Evolutionary conservation across 148 eudicot species (phyloP), one percentile per base, ranked within the genome.

Genomic region (Cornus florida): DNA sequence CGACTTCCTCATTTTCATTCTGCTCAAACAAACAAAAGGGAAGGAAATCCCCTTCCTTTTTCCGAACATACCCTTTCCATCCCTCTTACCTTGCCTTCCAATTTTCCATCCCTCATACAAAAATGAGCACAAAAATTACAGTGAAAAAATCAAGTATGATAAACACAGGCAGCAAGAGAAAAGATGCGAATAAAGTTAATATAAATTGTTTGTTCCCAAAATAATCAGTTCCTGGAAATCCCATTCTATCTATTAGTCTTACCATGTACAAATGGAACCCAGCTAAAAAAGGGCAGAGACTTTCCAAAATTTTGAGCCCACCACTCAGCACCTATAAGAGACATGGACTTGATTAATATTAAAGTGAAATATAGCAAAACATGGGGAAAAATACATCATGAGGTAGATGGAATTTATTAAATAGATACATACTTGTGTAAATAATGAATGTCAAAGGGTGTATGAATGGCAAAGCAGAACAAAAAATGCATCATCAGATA

Each of bases 191-290:
- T 4, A 17, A 60, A 17, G 5, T 60, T 16, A 16, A 16, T 60
- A 62, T 13, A 62, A 43, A 43, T 43, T 43, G 4, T 43, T 43
- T 43, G 48, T 43, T 43, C 64, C 17, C 17, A 57, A 57, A 1
- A 57, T 57, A 2, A 57, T 57, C 64, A 57, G 20, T 32, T 50
- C 32, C 23, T 38, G 32, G 72, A 41, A 14, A 76, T 67, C 70
- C 64, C 64, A 16, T 24, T 66, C 78, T 23, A 24, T 43, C 64
- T 24, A 76, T 31, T 39, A 59, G 69, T 48, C 78, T 79, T 86
- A 94, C 98, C 99, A 82, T 69, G 92, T 32, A 92, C 9, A 79
- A 85, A 76, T 4, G 99, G 99, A 81, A 97, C 80, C 99, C 99
- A 94, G 75, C 85, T 90, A 75, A 97, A 82, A 76, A 94, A 84